A percentile compares a stretch with the other conserved stretches of the same genome.
phyloP scores from a whole-genome alignment of 495 filamentous ascomycete genomes.

The Astrothelium macrocarpum region DNA sequence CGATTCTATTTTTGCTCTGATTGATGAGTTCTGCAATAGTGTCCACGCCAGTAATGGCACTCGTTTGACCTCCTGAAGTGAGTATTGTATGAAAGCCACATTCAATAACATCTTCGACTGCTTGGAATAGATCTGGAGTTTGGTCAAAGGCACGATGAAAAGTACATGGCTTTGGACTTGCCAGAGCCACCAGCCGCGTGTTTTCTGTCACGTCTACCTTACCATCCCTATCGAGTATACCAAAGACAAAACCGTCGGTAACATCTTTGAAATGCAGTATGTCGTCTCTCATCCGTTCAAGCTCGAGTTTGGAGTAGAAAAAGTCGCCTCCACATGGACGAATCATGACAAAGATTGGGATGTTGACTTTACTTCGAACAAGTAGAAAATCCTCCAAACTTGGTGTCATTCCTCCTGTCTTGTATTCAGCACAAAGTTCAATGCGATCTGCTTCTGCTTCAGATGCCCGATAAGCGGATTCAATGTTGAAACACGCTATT shows the following conservation, averaged over 20 bases:
- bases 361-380: conserved; percentile 19
- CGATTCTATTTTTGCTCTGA: conserved; percentile 8
- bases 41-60: conserved; percentile 18
- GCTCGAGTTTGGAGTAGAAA: conserved; percentile 32
- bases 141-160: conserved; percentile 47
- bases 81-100: conserved; percentile 41
- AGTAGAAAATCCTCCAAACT: conserved; percentile 10
- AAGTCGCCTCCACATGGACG: conserved; percentile 38
- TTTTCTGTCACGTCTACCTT: conserved; percentile 33
- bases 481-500: conserved; percentile 41
- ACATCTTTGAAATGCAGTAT: conserved; percentile 27
- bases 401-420: conserved; percentile 26
- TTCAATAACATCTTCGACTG: conserved; percentile 27
- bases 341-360: conserved; percentile 45
- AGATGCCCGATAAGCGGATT: conserved; percentile 36
- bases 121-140: conserved; percentile 28
- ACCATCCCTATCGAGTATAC: conserved; percentile 28
- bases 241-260: conserved; percentile 44
- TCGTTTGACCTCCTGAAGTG: conserved; percentile 37
- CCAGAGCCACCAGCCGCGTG: conserved; percentile 33
- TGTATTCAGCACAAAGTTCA: conserved; percentile 35
- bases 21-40: conserved; percentile 18
- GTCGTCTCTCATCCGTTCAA: conserved; percentile 34
- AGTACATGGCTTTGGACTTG: conserved; percentile 39
- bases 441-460: conserved; percentile 39